These are phyloP conservation scores for Hymenoscyphus occultus DNA, from an alignment of 2,329 filamentous ascomycete species.

Conservation along the genomic window DNA sequence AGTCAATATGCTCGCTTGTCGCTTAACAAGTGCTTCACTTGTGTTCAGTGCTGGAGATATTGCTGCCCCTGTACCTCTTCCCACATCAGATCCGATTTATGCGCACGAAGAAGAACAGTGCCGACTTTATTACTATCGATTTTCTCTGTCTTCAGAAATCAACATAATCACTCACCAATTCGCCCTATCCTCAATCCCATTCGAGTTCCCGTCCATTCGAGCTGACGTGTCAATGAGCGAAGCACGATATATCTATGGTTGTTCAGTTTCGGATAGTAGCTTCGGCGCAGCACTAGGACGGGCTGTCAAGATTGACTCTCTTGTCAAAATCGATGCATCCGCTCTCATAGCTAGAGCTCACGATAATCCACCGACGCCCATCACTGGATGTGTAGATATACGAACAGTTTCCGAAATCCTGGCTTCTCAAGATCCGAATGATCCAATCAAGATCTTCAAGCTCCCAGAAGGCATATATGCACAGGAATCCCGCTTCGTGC, in stretches of 20 bases:
- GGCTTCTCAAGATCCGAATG: conserved; percentile 42
- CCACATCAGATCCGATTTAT: conserved; percentile 17
- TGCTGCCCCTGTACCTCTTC: conserved; percentile 46
- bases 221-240: conserved; percentile 53
- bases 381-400: conserved; percentile 61
- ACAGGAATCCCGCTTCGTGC: conserved; percentile 66
- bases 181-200: conserved; percentile 60
- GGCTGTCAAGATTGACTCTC: conserved; percentile 62
- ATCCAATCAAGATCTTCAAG: conserved; percentile 59
- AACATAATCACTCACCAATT: conserved; percentile 57
- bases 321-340: conserved; percentile 59
- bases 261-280: conserved; percentile 54
- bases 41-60: conserved; percentile 65
- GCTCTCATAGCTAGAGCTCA: conserved; percentile 53
- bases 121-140: conserved; percentile 66
- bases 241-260: conserved; percentile 64
- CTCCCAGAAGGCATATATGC: conserved; percentile 61
- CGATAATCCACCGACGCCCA: conserved; percentile 42
- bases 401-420: conserved; percentile 54
- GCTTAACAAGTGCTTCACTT: conserved; percentile 62
- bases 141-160: conserved; percentile 43
- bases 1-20: conserved; percentile 64
- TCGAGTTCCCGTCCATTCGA: conserved; percentile 64
- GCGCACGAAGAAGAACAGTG: conserved; percentile 60
- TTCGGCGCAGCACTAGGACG: conserved; percentile 61